Conservation (phyloP, 225 moss, liverwort and hornwort genomes). For the Ulota crispa region DNA sequence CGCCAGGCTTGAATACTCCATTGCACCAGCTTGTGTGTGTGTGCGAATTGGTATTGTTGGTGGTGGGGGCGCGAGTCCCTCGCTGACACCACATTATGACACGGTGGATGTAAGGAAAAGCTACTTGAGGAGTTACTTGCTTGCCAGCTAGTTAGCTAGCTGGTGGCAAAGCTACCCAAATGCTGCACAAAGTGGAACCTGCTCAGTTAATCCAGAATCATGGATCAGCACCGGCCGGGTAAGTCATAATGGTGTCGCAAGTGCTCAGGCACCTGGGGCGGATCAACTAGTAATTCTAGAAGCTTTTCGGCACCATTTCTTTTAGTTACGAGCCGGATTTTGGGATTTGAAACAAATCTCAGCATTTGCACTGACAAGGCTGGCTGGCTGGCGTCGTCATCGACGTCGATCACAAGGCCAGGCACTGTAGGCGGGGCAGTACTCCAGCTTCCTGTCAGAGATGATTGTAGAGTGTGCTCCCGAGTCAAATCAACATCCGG, state of each 20-base stretch:
- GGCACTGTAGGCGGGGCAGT: not conserved
- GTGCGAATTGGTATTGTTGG: conserved; percentile 33
- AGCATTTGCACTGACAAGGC: conserved; percentile 15
- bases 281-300: conserved; percentile 18
- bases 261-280: conserved; percentile 18
- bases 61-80: conserved; percentile 33
- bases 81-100: conserved; percentile 33
- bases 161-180: not conserved
- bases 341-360: not conserved
- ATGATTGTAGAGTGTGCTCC: conserved; percentile 22
- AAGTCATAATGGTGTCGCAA: conserved; percentile 27
- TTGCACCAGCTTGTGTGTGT: conserved; percentile 26
- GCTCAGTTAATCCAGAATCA: conserved; percentile 19
- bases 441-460: conserved; percentile 26
- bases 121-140: conserved; percentile 20
- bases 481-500: conserved; percentile 14
- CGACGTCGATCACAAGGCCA: not conserved
- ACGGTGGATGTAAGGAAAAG: conserved; percentile 22
- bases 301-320: conserved; percentile 4
- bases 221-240: conserved; percentile 17
- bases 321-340: not conserved
- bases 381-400: not conserved
- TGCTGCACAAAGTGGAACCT: not conserved
- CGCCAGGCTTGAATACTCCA: conserved; percentile 35
- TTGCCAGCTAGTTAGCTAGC: not conserved